Percentiles rank a stretch among this genome's conserved stretches.
Evolutionary conservation across 768 basidiomycete species (phyloP).

Genomic region (Lentinus brumalis): DNA sequence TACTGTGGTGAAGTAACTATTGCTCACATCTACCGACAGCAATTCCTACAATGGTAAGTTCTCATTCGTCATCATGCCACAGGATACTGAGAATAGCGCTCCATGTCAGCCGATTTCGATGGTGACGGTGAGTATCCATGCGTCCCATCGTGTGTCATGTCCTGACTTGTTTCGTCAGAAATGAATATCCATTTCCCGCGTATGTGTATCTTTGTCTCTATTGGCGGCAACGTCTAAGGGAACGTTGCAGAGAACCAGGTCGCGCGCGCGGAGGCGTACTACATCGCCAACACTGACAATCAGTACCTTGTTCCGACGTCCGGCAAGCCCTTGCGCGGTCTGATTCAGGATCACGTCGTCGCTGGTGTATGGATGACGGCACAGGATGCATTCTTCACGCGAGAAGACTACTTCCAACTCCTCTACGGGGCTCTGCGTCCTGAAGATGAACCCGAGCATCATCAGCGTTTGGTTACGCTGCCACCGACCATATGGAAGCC

Average conservation of each 20-base stretch:
- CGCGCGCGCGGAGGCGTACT: conserved; percentile 90
- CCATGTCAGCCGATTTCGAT: conserved; percentile 77
- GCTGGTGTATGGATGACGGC: conserved; percentile 99
- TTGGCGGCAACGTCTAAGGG: neutral
- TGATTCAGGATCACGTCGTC: conserved; percentile 99
- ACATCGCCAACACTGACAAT: conserved; percentile 96
- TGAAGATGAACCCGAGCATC: conserved; percentile 67
- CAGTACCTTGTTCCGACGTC: conserved; percentile 99
- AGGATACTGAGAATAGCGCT: neutral
- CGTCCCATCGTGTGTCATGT: neutral
- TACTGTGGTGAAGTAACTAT: neutral
- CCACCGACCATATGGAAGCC: conserved; percentile 95
- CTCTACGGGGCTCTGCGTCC: conserved; percentile 93
- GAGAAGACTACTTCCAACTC: conserved; percentile 95
- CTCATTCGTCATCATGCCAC: neutral
- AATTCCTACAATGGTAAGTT: conserved; percentile 93
- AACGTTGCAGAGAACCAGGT: conserved; percentile 79
- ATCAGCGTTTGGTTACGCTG: conserved; percentile 69
- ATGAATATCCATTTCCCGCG: conserved; percentile 99
- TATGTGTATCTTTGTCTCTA: conserved; percentile 41
- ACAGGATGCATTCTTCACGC: conserved; percentile 91
- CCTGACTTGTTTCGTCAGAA: conserved; percentile 49
- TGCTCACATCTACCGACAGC: conserved; percentile 42
- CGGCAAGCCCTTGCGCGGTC: conserved; percentile 93
- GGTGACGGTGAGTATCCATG: conserved; percentile 67